A percentile compares a stretch with the other conserved stretches of the same genome.
Evolutionary conservation across 192 early-diverging fungal genomes (phyloP).

Genomic region (Powellomyces hirtus): DNA sequence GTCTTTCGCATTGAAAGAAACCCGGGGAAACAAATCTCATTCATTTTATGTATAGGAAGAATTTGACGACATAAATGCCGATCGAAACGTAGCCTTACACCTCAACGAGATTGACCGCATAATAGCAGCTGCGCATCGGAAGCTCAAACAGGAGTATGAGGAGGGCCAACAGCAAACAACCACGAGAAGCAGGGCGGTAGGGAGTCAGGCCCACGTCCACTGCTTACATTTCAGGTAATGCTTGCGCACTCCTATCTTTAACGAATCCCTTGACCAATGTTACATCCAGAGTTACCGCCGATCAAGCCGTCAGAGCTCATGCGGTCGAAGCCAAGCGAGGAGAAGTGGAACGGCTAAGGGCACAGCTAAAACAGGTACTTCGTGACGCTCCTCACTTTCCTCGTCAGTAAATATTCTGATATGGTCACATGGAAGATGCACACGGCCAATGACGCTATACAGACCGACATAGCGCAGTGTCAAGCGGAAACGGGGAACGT

Average conservation of each 20-base stretch:
- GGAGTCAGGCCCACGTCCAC: not conserved
- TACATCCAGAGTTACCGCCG: conserved; percentile 8
- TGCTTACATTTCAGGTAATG: conserved; percentile 18
- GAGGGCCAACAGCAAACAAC: not conserved
- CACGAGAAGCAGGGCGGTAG: not conserved
- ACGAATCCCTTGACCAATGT: not conserved
- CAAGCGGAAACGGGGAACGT: too few relatives aligned
- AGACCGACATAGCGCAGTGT: too few relatives aligned
- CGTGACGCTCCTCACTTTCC: too few relatives aligned
- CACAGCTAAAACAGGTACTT: conserved; percentile 12
- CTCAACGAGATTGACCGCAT: conserved; percentile 23
- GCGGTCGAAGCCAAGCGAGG: conserved; percentile 15
- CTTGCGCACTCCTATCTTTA: not conserved
- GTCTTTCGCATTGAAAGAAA: not conserved
- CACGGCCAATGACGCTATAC: too few relatives aligned
- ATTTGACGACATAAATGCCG: conserved; percentile 20
- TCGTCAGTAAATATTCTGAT: too few relatives aligned
- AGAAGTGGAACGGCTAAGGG: conserved; percentile 3
- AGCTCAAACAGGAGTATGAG: not conserved
- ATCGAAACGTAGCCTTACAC: not conserved
- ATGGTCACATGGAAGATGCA: too few relatives aligned
- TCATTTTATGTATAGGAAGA: conserved; percentile 8
- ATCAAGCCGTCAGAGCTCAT: conserved; percentile 11
- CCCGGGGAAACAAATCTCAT: not conserved
- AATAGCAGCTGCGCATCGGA: conserved; percentile 5